Base-by-base conservation (phyloP, 768 basidiomycete species). In the Termitomyces sp. region DNA sequence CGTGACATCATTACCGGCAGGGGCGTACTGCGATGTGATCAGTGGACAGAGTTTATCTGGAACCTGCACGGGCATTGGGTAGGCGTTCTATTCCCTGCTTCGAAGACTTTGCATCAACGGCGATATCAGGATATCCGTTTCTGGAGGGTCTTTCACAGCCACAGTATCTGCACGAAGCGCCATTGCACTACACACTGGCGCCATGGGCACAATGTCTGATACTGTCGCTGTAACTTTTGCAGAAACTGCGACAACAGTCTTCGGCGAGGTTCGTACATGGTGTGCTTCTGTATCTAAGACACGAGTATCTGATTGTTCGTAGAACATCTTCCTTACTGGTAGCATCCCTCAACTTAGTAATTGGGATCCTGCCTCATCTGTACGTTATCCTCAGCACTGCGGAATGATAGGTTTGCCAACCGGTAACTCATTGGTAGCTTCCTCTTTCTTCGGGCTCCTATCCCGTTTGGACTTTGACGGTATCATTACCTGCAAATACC, bases 11-110 rank as follows among this genome's bases (percentile, higher is more conserved):
- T 69, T 88, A 9, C 77, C 86, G 0, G 77, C 69, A 24, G 86
- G 85, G 0, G 67, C 69, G 4, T 88, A 88, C 62, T 88, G 87
- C 68, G 83, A 90, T 66, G 82, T 87, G 20, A 73, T 86, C 34
- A 78, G 74, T 49, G 86, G 86, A 10, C 66, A 62, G 32, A 72
- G 67, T 29, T 67, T 67, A 0, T 60, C 57, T 1, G 79, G 78
- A 1, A 54, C 63, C 1, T 89, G 87, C 66, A 75, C 79, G 0
- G 85, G 85, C 0, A 57, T 70, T 31, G 67, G 71, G 85, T 87
- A 61, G 53, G 80, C 47, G 13, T 48, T n/a, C 8, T 51, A 41
- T 9, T 8, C 24, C 42, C 9, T 20, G 39, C 16, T 46, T 47
- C 7, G 44, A 37, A 44, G 20, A 57, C 5, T 22, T 42, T 55